These are phyloP conservation scores for Leishmania turanica DNA, from an alignment of 208 protist genomes.

Conservation along the genomic window DNA sequence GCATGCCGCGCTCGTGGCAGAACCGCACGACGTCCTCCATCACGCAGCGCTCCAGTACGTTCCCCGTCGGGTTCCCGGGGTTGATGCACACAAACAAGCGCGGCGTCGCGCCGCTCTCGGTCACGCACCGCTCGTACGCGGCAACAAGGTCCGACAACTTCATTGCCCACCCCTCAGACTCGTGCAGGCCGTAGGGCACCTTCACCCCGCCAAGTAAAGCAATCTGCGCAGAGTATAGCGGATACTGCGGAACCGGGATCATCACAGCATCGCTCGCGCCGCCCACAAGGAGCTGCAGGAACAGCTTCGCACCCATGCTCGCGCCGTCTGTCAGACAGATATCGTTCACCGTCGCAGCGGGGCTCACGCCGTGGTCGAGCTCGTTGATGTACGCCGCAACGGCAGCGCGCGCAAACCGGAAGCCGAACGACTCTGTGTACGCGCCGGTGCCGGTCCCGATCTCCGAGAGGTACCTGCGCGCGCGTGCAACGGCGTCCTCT, in stretches of 20 bases:
- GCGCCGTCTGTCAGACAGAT: slow-evolving; percentile 98
- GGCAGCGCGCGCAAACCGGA: slow-evolving; percentile 78
- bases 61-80: slow-evolving; percentile 99
- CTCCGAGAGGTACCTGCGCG: slow-evolving; percentile 63
- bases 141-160: slow-evolving; percentile 63
- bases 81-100: slow-evolving; percentile 98
- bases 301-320: slow-evolving; percentile 85
- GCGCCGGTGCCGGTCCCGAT: slow-evolving; percentile 90
- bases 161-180: slow-evolving; percentile 92
- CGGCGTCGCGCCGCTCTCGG: slow-evolving; percentile 74
- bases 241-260: slow-evolving; percentile 99
- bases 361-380: slow-evolving; percentile 85
- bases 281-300: slow-evolving; percentile 86
- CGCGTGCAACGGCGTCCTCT: slow-evolving; percentile 91
- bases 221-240: slow-evolving; percentile 98
- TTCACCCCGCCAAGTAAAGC: slow-evolving; percentile 89
- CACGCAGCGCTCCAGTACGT: slow-evolving; percentile 69
- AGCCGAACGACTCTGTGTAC: slow-evolving; percentile 96
- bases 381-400: slow-evolving; percentile 95
- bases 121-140: slow-evolving; percentile 55
- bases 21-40: slow-evolving; percentile 87
- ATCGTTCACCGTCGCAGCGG: slow-evolving; percentile 39
- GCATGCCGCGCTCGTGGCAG: slow-evolving; percentile 71
- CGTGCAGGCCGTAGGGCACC: slow-evolving; percentile 96
- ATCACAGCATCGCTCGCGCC: slow-evolving; percentile 86